These are phyloP conservation scores for Sanghuangporus baumii DNA, from an alignment of 1,284 basidiomycete genomes.

Conservation along the genomic window DNA sequence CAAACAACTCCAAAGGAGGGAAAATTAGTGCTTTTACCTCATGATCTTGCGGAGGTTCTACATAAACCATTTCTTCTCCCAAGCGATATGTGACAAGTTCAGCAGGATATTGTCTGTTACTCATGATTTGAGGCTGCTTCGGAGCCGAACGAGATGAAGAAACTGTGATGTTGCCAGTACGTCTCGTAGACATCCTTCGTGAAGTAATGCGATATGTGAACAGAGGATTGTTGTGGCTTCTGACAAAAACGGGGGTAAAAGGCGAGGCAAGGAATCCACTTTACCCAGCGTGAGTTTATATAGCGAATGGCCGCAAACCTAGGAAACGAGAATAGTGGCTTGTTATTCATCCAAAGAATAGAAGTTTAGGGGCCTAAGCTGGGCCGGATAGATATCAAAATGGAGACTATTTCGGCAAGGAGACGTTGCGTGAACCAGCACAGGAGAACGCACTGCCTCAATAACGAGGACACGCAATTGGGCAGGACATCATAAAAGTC, in stretches of 20 bases:
- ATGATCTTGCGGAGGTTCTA: constrained; percentile 41
- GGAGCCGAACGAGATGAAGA: not conserved
- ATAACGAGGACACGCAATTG: too few relatives aligned
- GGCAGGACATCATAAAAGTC: too few relatives aligned
- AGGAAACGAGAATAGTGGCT: too few relatives aligned
- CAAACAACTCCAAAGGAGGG: not conserved
- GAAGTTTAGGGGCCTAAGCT: too few relatives aligned
- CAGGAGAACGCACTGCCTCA: too few relatives aligned
- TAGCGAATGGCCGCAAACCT: too few relatives aligned
- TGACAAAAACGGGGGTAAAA: not conserved
- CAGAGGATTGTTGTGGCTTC: not conserved
- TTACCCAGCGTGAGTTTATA: too few relatives aligned
- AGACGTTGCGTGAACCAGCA: too few relatives aligned
- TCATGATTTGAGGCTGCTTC: not conserved
- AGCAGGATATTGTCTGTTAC: constrained; percentile 6
- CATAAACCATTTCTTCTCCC: constrained; percentile 43
- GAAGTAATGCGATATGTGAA: not conserved
- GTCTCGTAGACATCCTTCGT: not conserved
- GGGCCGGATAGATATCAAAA: too few relatives aligned
- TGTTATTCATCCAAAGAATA: too few relatives aligned
- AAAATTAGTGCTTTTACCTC: constrained; percentile 30
- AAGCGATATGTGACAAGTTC: constrained; percentile 51
- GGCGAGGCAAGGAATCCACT: not conserved
- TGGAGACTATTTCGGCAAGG: too few relatives aligned
- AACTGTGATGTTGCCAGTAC: not conserved